These are phyloP conservation scores for Cutaneotrichosporon sp. DNA, from an alignment of 1,284 basidiomycete genomes.

Conservation along the genomic window DNA sequence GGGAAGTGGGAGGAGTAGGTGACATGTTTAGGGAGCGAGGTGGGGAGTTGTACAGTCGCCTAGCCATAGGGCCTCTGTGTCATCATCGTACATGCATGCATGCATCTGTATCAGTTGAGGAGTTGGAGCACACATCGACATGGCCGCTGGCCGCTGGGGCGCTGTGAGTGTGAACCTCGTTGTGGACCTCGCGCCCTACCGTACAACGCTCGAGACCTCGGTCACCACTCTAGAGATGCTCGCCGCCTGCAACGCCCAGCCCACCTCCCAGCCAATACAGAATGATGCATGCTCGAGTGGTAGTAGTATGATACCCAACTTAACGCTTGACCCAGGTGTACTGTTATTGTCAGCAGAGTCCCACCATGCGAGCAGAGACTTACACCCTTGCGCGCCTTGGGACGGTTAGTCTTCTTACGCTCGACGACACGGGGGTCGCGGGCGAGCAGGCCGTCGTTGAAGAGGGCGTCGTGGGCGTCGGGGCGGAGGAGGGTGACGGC, in stretches of 20 bases:
- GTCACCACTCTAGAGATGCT: too few relatives aligned
- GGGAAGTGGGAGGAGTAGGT: too few relatives aligned
- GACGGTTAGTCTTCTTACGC: slow-evolving; percentile 90
- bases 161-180: too few relatives aligned
- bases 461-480: slow-evolving; percentile 65
- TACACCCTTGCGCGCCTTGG: slow-evolving; percentile 89
- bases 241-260: too few relatives aligned
- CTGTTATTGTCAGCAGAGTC: slow-evolving; percentile 56
- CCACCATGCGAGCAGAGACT: slow-evolving; percentile 50
- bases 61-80: not conserved
- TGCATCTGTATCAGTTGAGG: slow-evolving; percentile 5
- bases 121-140: too few relatives aligned
- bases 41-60: not conserved
- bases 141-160: too few relatives aligned
- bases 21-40: too few relatives aligned
- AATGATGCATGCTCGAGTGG: slow-evolving; percentile 9
- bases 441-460: slow-evolving; percentile 78
- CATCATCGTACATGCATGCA: not conserved
- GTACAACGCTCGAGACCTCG: too few relatives aligned
- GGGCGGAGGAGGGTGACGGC: slow-evolving; percentile 73
- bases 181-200: too few relatives aligned
- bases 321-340: slow-evolving; percentile 96
- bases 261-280: not conserved
- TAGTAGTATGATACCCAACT: slow-evolving; percentile 5
- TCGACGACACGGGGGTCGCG: slow-evolving; percentile 97